A percentile compares a stretch with the other conserved stretches of the same genome.
Evolutionary conservation across 2,329 filamentous ascomycete species (phyloP).

Genomic region (Thielaviopsis ethacetica): DNA sequence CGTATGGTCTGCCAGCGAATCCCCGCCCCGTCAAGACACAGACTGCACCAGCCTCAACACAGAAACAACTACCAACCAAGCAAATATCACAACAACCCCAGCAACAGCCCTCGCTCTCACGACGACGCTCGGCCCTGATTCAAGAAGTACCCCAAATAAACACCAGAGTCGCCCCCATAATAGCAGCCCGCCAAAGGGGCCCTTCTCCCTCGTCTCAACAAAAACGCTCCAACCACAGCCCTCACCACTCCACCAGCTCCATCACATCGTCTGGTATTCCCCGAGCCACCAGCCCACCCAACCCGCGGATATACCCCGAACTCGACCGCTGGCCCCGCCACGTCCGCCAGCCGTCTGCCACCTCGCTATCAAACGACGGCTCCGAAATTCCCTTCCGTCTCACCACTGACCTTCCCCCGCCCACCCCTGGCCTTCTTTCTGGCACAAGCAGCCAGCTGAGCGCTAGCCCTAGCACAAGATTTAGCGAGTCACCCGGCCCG

Average conservation of each 20-base stretch:
- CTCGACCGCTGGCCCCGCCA: slow-evolving; percentile 10
- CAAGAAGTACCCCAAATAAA: slow-evolving; percentile 4
- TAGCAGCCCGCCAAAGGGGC: background rate
- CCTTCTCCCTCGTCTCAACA: background rate
- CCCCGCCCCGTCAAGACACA: background rate
- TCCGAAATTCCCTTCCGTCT: slow-evolving; percentile 33
- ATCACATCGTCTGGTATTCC: background rate
- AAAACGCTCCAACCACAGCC: background rate
- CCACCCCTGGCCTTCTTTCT: slow-evolving; percentile 45
- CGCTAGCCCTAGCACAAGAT: slow-evolving; percentile 57
- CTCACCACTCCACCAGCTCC: background rate
- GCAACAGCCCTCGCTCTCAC: background rate
- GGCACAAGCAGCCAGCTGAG: slow-evolving; percentile 46
- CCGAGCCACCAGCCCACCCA: background rate
- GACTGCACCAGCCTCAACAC: background rate
- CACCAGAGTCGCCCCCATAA: slow-evolving; percentile 1
- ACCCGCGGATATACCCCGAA: slow-evolving; percentile 8
- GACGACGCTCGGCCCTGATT: background rate
- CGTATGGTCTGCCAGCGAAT: slow-evolving; percentile 4
- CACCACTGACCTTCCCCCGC: slow-evolving; percentile 48
- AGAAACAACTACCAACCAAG: background rate
- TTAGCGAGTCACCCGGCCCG: slow-evolving; percentile 54
- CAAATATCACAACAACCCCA: background rate
- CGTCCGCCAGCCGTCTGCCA: slow-evolving; percentile 1
- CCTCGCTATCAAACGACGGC: background rate